A percentile compares a stretch with the other conserved stretches of the same genome.
These are phyloP conservation scores for Primulina eburnea DNA, from an alignment of 257 asterid species.

Conservation along the genomic window DNA sequence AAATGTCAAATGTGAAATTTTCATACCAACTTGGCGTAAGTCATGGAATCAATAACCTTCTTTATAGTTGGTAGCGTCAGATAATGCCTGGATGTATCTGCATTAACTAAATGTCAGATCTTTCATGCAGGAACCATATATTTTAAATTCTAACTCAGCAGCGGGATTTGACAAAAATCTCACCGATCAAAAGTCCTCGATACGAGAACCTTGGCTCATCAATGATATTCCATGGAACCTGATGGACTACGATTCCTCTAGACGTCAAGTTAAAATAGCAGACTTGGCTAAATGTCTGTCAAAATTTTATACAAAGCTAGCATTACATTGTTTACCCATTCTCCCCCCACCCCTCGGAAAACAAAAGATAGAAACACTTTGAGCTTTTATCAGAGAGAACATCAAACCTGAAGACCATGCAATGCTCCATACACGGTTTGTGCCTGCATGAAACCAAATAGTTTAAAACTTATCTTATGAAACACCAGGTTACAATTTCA, in stretches of 20 bases:
- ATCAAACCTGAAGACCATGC: slow-evolving; percentile 80
- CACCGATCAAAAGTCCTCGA: slow-evolving; percentile 93
- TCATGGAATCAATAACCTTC: slow-evolving; percentile 94
- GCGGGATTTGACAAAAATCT: slow-evolving; percentile 23
- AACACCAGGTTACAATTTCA: not conserved
- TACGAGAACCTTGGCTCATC: slow-evolving; percentile 88
- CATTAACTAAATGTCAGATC: slow-evolving; percentile 9
- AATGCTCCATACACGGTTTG: slow-evolving; percentile 85
- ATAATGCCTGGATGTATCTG: slow-evolving; percentile 93
- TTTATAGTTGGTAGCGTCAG: slow-evolving; percentile 66
- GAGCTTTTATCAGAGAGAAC: slow-evolving; percentile 14
- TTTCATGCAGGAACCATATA: slow-evolving; percentile 17
- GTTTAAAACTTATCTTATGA: not conserved
- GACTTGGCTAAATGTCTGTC: slow-evolving; percentile 94
- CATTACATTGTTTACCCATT: slow-evolving; percentile 13
- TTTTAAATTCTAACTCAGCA: not conserved
- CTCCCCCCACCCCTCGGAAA: not conserved
- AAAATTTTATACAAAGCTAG: slow-evolving; percentile 20
- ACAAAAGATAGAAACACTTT: not conserved
- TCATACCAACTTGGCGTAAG: slow-evolving; percentile 85
- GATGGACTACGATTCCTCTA: slow-evolving; percentile 59
- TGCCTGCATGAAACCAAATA: slow-evolving; percentile 59
- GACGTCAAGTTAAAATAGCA: slow-evolving; percentile 55
- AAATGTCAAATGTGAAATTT: not conserved
- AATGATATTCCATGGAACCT: slow-evolving; percentile 74